Evolutionary conservation across 768 basidiomycete genomes (phyloP).

Genomic region (Pisolithus albus): DNA sequence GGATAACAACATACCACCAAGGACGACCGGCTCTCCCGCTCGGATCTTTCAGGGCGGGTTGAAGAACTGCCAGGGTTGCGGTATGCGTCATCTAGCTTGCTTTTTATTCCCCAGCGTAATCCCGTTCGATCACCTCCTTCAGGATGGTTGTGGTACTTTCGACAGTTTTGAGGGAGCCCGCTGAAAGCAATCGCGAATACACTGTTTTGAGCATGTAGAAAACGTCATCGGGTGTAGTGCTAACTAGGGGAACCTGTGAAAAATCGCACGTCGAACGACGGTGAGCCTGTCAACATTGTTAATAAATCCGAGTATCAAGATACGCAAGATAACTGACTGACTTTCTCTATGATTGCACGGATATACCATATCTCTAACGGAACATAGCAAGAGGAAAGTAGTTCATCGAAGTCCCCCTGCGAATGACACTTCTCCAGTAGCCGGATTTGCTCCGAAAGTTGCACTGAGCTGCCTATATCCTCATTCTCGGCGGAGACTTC

Average conservation of each 20-base stretch:
- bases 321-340: conserved; percentile 39
- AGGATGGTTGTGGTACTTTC: conserved; percentile 56
- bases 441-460: conserved; percentile 7
- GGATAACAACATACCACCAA: conserved; percentile 65
- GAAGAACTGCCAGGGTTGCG: conserved; percentile 40
- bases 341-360: conserved; percentile 82
- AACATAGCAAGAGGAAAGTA: conserved; percentile 70
- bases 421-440: conserved; percentile 47
- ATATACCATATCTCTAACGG: conserved; percentile 93
- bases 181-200: conserved; percentile 68
- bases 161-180: conserved; percentile 58
- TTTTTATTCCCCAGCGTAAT: conserved; percentile 76
- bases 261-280: conserved; percentile 71
- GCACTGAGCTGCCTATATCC: conserved; percentile 1
- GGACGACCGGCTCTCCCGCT: conserved; percentile 68
- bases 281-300: conserved; percentile 58
- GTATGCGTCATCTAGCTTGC: conserved; percentile 86
- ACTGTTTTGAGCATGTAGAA: conserved; percentile 94
- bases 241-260: conserved; percentile 53
- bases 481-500: conserved; percentile 7
- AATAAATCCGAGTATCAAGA: not conserved
- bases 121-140: conserved; percentile 70
- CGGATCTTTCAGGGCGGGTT: conserved; percentile 63
- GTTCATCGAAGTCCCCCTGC: conserved; percentile 52
- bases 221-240: conserved; percentile 85